Evolutionary conservation across 139 green algal species (phyloP).

Genomic region (Volvox reticuliferus): DNA sequence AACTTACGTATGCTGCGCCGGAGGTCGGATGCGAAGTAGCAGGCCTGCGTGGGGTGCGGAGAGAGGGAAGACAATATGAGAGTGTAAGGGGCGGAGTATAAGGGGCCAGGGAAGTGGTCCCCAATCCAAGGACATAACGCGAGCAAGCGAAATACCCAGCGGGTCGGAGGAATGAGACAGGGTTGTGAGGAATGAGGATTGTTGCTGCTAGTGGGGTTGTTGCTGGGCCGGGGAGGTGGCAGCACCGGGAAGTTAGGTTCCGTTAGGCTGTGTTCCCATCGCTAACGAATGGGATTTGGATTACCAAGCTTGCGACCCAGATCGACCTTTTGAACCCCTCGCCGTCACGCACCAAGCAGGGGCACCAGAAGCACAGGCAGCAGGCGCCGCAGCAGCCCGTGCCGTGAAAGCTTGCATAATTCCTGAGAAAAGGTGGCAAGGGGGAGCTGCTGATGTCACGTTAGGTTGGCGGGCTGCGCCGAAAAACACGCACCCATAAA

Average conservation of each 20-base stretch:
- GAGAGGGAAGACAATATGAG: not conserved
- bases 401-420: not conserved
- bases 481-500: not conserved
- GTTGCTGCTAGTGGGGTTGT: too few relatives aligned
- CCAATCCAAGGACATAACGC: not conserved
- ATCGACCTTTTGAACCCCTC: not conserved
- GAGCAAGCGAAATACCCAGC: too few relatives aligned
- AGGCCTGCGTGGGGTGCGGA: not conserved
- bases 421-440: too few relatives aligned
- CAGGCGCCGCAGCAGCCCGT: conserved; percentile 27
- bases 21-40: conserved; percentile 13
- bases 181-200: too few relatives aligned
- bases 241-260: too few relatives aligned
- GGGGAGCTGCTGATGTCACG: too few relatives aligned
- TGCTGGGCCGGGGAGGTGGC: too few relatives aligned
- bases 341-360: conserved; percentile 4
- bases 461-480: too few relatives aligned
- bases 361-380: conserved; percentile 28
- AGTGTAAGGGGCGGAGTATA: not conserved
- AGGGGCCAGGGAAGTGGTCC: not conserved
- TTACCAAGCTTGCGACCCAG: not conserved
- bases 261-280: too few relatives aligned
- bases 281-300: too few relatives aligned
- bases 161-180: too few relatives aligned
- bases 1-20: conserved; percentile 7